Evolutionary conservation across 1,284 basidiomycete species (phyloP).

Genomic region (Ganoderma boninense): DNA sequence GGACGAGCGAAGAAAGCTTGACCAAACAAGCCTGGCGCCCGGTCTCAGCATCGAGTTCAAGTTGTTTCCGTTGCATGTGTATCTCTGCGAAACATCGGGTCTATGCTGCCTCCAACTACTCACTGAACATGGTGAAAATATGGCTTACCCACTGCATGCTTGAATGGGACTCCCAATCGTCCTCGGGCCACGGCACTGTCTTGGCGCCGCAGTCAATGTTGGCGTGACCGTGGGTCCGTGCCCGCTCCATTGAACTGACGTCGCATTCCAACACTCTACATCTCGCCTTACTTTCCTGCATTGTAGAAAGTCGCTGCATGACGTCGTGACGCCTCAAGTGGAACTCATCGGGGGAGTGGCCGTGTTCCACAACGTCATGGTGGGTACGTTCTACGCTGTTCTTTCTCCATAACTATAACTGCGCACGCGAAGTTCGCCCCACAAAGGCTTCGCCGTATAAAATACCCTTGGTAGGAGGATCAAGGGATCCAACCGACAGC

Average conservation of each 20-base stretch:
- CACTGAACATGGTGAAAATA: no score
- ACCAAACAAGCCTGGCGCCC: no score
- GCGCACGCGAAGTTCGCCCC: neutral
- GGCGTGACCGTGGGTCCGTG: no score
- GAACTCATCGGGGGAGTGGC: neutral
- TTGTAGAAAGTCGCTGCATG: neutral
- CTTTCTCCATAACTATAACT: constrained; percentile 1
- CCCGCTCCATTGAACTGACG: neutral
- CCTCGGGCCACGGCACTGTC: no score
- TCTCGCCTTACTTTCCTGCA: neutral
- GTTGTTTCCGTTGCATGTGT: no score
- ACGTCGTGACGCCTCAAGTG: neutral
- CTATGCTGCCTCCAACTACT: no score
- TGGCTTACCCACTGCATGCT: no score
- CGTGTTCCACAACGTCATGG: neutral
- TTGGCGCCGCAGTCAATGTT: no score
- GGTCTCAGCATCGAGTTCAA: no score
- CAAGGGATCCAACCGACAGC: neutral
- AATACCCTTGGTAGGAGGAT: neutral
- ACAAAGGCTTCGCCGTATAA: neutral
- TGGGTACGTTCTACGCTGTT: neutral
- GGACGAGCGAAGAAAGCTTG: no score
- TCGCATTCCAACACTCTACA: neutral
- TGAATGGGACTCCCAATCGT: no score
- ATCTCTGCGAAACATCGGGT: no score